Percentiles rank a stretch among this genome's conserved stretches.
Conservation (phyloP, 2,329 filamentous ascomycete species). For the Alternaria incomplexa region DNA sequence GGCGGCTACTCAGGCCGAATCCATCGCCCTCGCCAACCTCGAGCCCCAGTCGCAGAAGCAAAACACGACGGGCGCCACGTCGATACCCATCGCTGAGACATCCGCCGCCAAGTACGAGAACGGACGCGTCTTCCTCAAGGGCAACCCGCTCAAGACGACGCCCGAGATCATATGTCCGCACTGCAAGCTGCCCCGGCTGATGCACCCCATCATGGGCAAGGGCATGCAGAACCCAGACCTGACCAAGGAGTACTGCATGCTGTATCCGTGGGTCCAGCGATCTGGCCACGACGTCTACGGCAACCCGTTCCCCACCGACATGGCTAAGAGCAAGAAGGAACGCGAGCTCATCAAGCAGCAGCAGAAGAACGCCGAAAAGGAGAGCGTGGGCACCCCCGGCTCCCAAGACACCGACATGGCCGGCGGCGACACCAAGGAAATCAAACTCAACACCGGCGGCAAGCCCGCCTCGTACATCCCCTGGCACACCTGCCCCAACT, state of each 20-base stretch:
- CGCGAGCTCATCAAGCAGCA: conserved; percentile 60
- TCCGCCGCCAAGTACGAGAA: conserved; percentile 74
- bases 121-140: conserved; percentile 70
- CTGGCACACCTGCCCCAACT: conserved; percentile 65
- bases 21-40: conserved; percentile 45
- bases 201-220: conserved; percentile 74
- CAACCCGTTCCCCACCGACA: conserved; percentile 77
- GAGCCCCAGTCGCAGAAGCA: conserved; percentile 44
- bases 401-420: conserved; percentile 52
- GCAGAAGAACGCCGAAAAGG: conserved; percentile 51
- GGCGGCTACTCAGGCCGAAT: conserved; percentile 59
- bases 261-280: conserved; percentile 77
- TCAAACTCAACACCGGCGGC: conserved; percentile 57
- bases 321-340: conserved; percentile 78
- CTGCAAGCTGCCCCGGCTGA: conserved; percentile 75
- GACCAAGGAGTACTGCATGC: conserved; percentile 74
- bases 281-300: conserved; percentile 81
- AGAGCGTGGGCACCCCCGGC: conserved; percentile 54
- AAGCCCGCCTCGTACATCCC: conserved; percentile 56
- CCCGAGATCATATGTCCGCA: conserved; percentile 74
- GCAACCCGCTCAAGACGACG: conserved; percentile 74
- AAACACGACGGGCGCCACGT: conserved; percentile 52
- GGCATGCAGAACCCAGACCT: conserved; percentile 69
- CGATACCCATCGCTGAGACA: conserved; percentile 61
- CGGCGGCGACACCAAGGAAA: conserved; percentile 47